Conservation (phyloP, 2,329 filamentous ascomycete species). For the Talaromyces sp. region DNA sequence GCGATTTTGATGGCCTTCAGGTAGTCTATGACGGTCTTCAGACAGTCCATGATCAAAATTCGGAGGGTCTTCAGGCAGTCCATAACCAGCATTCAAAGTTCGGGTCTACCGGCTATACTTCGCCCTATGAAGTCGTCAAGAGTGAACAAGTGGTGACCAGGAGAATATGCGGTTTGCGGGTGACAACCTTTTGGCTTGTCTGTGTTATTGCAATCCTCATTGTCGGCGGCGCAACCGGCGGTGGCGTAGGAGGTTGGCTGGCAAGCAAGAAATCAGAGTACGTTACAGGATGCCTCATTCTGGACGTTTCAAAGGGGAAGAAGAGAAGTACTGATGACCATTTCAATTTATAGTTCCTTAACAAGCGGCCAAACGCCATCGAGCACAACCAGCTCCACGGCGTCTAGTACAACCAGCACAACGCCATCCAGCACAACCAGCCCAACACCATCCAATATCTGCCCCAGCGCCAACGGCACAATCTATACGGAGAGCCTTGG, state of each 20-base stretch:
- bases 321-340: no score
- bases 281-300: not conserved
- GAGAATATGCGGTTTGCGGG: not conserved
- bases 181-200: not conserved
- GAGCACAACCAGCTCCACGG: not conserved
- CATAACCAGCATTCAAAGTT: not conserved
- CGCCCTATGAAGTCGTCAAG: not conserved
- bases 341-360: not conserved
- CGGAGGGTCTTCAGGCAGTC: not conserved
- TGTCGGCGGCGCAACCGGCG: not conserved
- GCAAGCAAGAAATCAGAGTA: not conserved
- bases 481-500: not conserved
- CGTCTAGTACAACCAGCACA: not conserved
- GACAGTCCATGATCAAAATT: not conserved
- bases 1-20: no score
- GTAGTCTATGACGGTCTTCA: not conserved
- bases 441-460: not conserved
- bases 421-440: not conserved
- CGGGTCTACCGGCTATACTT: not conserved
- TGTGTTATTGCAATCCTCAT: not conserved
- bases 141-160: not conserved
- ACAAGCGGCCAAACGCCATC: not conserved
- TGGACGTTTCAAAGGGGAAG: not conserved
- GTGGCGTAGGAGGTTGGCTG: not conserved
- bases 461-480: not conserved